Evolutionary conservation across 768 basidiomycete genomes (phyloP).

Genomic region (Solioccasus polychromus): DNA sequence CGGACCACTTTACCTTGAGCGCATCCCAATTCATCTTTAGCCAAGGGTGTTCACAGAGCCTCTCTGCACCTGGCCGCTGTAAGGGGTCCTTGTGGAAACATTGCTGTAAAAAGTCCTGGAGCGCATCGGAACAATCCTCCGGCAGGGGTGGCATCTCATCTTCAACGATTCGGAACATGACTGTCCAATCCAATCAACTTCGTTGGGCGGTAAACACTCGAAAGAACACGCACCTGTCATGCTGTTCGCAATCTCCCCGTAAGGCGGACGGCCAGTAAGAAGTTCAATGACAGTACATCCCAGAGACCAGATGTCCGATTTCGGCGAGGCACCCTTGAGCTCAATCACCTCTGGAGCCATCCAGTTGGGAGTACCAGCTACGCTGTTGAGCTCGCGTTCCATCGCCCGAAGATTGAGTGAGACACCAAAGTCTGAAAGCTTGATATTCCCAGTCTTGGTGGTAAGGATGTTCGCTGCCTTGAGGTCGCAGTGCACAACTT

Average conservation of each 20-base stretch:
- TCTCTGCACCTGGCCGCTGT: constrained; percentile 78
- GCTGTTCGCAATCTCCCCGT: constrained; percentile 82
- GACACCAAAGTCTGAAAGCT: constrained; percentile 96
- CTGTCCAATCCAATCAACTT: constrained; percentile 37
- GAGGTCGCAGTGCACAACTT: constrained; percentile 96
- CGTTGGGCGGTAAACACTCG: not conserved
- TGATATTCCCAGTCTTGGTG: constrained; percentile 96
- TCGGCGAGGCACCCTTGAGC: constrained; percentile 88
- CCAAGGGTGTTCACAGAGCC: constrained; percentile 91
- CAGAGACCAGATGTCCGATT: constrained; percentile 94
- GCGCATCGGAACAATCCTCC: constrained; percentile 67
- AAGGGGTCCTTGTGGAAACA: constrained; percentile 91
- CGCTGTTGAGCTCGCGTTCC: constrained; percentile 79
- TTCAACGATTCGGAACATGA: constrained; percentile 98
- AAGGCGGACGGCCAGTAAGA: constrained; percentile 89
- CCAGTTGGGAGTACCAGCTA: constrained; percentile 97
- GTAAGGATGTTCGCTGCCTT: constrained; percentile 99
- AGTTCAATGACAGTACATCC: constrained; percentile 95
- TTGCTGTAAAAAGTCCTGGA: constrained; percentile 75
- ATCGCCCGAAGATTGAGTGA: constrained; percentile 93
- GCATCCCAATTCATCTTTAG: constrained; percentile 75
- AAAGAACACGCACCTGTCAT: constrained; percentile 71
- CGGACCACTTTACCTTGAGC: constrained; percentile 56
- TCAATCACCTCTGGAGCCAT: constrained; percentile 99
- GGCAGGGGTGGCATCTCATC: constrained; percentile 88